These are phyloP conservation scores for Syzygium jambos DNA, from an alignment of 345 rosid genomes.

Conservation along the genomic window DNA sequence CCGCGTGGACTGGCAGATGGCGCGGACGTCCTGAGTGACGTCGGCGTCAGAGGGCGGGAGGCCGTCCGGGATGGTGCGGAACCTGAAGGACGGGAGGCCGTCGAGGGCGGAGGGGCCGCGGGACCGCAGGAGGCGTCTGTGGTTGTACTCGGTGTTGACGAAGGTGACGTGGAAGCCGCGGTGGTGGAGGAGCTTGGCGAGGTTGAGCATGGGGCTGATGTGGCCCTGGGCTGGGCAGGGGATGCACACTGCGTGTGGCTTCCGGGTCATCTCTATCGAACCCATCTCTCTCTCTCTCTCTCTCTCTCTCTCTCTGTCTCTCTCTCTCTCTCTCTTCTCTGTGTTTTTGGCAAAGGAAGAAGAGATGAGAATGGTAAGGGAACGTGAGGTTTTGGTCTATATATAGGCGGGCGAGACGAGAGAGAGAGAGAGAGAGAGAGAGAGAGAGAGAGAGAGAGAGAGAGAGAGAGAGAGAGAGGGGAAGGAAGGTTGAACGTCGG, in stretches of 20 bases:
- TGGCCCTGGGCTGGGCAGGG: conserved; percentile 58
- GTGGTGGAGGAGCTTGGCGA: conserved; percentile 45
- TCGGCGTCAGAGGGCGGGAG: conserved; percentile 24
- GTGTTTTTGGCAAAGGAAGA: background rate
- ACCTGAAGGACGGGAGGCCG: conserved; percentile 33
- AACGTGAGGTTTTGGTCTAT: background rate
- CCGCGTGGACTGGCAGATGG: conserved; percentile 27
- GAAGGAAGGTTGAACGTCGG: background rate
- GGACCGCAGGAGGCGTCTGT: conserved; percentile 31
- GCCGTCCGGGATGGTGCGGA: conserved; percentile 38
- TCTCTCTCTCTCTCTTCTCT: background rate
- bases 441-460: background rate
- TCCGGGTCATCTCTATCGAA: background rate
- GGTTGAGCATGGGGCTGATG: conserved; percentile 40
- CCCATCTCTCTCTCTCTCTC: conserved; percentile 2
- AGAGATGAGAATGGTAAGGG: background rate
- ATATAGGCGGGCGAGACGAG: background rate
- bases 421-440: background rate
- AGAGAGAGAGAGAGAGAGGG: background rate
- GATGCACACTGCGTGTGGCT: conserved; percentile 42
- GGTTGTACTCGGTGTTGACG: conserved; percentile 43
- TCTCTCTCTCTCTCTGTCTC: background rate
- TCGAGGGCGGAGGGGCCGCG: conserved; percentile 19
- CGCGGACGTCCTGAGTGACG: conserved; percentile 35
- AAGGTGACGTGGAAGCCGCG: conserved; percentile 42